phyloP scores from a whole-genome alignment of 805 yeast genomes.

The Spathaspora arborariae region DNA sequence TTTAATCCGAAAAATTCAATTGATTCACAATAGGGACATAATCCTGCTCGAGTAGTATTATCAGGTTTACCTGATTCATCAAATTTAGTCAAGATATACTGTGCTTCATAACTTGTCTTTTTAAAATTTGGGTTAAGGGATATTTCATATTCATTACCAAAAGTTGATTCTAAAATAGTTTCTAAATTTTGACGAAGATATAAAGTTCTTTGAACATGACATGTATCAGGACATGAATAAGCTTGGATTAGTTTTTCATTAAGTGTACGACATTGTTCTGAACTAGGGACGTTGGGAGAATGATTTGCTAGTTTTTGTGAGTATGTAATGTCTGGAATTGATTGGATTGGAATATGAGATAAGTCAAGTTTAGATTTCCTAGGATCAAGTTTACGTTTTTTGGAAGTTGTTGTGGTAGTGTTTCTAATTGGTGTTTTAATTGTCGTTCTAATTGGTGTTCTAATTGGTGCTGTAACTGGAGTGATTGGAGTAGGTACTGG shows the following conservation, averaged over 20 bases:
- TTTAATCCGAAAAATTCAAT: constrained; percentile 29
- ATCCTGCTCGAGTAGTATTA: constrained; percentile 14
- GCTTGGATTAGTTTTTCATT: constrained; percentile 6
- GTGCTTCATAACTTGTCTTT: constrained; percentile 8
- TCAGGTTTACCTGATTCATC: constrained; percentile 4
- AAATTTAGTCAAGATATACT: constrained; percentile 6
- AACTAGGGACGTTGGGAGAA: constrained; percentile 1
- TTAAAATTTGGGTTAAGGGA: constrained; percentile 7
- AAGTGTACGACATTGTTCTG: constrained; percentile 2
- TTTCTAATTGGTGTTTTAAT: neutral
- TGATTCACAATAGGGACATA: constrained; percentile 29
- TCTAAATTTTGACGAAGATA: constrained; percentile 4
- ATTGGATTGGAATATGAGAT: constrained; percentile 3
- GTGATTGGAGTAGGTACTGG: too few species aligned
- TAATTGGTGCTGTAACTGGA: too few species aligned
- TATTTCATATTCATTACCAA: constrained; percentile 4
- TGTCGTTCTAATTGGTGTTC: neutral
- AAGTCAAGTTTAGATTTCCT: constrained; percentile 3
- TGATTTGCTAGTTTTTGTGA: neutral
- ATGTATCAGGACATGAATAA: neutral
- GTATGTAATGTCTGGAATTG: constrained; percentile 6
- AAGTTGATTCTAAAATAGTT: too few species aligned
- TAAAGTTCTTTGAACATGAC: constrained; percentile 5
- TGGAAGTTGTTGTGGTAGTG: neutral
- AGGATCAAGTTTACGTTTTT: neutral